Conservation (phyloP, 306 rosid genomes). For the Datisca glomerata region DNA sequence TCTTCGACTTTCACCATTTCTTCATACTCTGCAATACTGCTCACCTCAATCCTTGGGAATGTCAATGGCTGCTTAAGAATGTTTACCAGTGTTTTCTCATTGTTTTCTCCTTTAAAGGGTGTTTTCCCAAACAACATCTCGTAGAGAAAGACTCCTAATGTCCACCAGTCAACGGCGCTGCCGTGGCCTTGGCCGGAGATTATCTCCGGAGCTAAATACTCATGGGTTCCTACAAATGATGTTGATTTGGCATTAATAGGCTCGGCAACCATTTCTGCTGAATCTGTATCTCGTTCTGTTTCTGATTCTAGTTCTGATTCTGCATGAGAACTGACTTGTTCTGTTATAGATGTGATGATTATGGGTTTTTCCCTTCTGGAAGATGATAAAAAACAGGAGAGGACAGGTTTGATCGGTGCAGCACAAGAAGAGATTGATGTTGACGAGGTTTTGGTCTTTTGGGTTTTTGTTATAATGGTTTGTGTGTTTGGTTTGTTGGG, state of each 20-base stretch:
- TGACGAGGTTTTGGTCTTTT: too few species aligned
- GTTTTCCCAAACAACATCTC: conserved; percentile 86
- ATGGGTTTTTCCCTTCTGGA: conserved; percentile 37
- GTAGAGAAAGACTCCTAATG: conserved; percentile 77
- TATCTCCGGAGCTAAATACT: conserved; percentile 90
- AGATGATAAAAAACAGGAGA: conserved; percentile 62
- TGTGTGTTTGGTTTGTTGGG: conserved; percentile 17
- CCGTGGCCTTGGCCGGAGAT: conserved; percentile 94
- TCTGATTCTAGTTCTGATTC: not conserved
- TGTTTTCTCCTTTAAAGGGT: conserved; percentile 92
- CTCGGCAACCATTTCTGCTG: conserved; percentile 86
- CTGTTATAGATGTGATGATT: conserved; percentile 48
- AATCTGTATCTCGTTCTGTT: too few species aligned
- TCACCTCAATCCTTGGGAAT: conserved; percentile 55
- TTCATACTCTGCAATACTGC: conserved; percentile 52
- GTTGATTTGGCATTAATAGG: conserved; percentile 71
- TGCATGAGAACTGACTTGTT: conserved; percentile 23
- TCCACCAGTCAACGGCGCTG: conserved; percentile 98
- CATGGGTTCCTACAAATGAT: conserved; percentile 92
- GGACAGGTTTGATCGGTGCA: conserved; percentile 76
- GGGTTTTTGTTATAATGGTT: too few species aligned
- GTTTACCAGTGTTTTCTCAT: conserved; percentile 72
- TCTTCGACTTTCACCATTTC: conserved; percentile 80
- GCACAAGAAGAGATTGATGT: conserved; percentile 43
- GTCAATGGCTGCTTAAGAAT: conserved; percentile 58